Conservation (phyloP, 768 basidiomycete species). For the Suillus decipiens region DNA sequence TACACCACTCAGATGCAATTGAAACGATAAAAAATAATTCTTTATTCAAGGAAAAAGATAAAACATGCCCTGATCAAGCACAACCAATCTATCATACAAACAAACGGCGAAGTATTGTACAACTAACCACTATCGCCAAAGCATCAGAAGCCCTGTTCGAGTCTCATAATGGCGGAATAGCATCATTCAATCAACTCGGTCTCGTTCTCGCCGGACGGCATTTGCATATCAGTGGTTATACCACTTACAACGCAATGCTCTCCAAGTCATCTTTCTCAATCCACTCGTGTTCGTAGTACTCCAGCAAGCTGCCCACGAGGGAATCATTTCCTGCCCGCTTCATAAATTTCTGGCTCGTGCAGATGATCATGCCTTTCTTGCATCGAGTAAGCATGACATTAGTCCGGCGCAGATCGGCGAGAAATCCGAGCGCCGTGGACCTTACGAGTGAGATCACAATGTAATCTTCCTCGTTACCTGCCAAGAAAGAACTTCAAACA, state of each 20-base stretch:
- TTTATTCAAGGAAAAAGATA: neutral
- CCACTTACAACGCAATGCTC: conserved; percentile 2
- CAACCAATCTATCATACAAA: neutral
- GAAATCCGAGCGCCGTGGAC: conserved; percentile 64
- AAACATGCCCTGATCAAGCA: neutral
- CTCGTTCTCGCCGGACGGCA: too few relatives aligned
- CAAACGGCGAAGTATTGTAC: neutral
- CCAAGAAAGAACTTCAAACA: conserved; percentile 5
- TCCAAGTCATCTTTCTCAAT: conserved; percentile 34
- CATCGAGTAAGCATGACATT: conserved; percentile 90
- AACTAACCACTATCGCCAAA: neutral
- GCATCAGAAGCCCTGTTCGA: neutral
- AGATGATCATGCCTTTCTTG: conserved; percentile 76
- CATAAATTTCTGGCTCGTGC: conserved; percentile 64
- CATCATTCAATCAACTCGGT: too few relatives aligned
- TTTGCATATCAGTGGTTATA: too few relatives aligned
- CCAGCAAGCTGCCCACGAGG: conserved; percentile 43
- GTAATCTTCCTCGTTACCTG: conserved; percentile 83
- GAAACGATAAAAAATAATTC: too few relatives aligned
- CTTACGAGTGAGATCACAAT: conserved; percentile 76
- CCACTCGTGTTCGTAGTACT: conserved; percentile 38
- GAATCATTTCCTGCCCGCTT: conserved; percentile 48
- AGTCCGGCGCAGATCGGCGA: conserved; percentile 62
- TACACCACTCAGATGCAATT: neutral
- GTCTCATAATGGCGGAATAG: too few relatives aligned